These are phyloP conservation scores for Neurospora sp. DNA, from an alignment of 495 filamentous ascomycete species.

Conservation along the genomic window DNA sequence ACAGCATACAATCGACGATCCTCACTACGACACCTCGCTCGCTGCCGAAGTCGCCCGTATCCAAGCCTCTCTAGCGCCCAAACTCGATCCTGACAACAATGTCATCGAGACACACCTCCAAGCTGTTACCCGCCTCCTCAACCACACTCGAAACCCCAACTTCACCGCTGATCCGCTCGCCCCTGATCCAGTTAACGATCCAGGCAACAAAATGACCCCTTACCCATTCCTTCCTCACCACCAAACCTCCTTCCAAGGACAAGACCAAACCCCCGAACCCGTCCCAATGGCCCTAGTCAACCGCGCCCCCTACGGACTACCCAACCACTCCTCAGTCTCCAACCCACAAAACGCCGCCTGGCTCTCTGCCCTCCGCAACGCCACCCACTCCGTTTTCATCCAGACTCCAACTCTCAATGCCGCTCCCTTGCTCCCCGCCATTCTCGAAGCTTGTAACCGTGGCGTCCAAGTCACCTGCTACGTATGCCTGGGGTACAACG, in stretches of 20 bases:
- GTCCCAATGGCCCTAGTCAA: slow-evolving; percentile 65
- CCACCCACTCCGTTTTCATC: slow-evolving; percentile 53
- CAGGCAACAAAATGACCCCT: slow-evolving; percentile 49
- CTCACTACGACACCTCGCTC: slow-evolving; percentile 54
- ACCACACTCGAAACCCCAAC: slow-evolving; percentile 45
- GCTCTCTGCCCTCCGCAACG: slow-evolving; percentile 57
- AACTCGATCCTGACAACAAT: slow-evolving; percentile 8
- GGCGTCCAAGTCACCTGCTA: slow-evolving; percentile 59
- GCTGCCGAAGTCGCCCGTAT: slow-evolving; percentile 48
- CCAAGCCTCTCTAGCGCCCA: slow-evolving; percentile 42
- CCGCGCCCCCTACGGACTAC: slow-evolving; percentile 53
- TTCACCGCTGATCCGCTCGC: slow-evolving; percentile 37
- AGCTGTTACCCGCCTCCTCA: slow-evolving; percentile 52
- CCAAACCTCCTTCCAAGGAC: slow-evolving; percentile 13
- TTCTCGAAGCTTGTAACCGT: slow-evolving; percentile 52
- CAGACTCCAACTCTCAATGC: slow-evolving; percentile 71
- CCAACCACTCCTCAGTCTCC: slow-evolving; percentile 45
- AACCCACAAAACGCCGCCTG: slow-evolving; percentile 66
- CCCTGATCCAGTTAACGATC: slow-evolving; percentile 32
- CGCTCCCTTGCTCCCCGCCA: slow-evolving; percentile 50
- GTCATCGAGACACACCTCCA: slow-evolving; percentile 38
- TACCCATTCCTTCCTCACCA: slow-evolving; percentile 30
- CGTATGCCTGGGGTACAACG: slow-evolving; percentile 69
- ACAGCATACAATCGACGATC: slow-evolving; percentile 46
- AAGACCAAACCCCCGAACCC: slow-evolving; percentile 36